A percentile compares a stretch with the other conserved stretches of the same genome.
Evolutionary conservation across 805 yeast species (phyloP).

Genomic region (Cyberlindnera petersonii): DNA sequence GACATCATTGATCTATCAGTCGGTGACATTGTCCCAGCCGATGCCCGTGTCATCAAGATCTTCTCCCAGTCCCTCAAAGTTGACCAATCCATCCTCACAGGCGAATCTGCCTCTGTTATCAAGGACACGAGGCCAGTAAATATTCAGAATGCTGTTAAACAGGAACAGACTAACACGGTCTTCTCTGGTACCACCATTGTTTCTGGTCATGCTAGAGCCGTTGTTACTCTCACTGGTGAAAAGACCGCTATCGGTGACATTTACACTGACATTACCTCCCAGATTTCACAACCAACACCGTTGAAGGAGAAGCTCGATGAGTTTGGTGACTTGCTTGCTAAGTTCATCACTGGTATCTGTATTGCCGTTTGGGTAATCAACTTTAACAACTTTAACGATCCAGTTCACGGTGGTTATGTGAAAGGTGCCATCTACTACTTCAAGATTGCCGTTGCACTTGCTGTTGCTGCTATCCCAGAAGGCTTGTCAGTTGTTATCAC

Average conservation of each 20-base stretch:
- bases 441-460: conserved; percentile 46
- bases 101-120: conserved; percentile 42
- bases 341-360: conserved; percentile 43
- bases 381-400: conserved; percentile 37
- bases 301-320: conserved; percentile 35
- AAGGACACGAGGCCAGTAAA: conserved; percentile 27
- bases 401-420: conserved; percentile 40
- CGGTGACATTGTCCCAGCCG: conserved; percentile 47
- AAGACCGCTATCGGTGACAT: conserved; percentile 47
- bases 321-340: conserved; percentile 38
- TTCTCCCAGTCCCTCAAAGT: conserved; percentile 38
- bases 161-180: conserved; percentile 39
- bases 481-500: conserved; percentile 51
- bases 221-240: conserved; percentile 45
- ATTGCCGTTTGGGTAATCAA: conserved; percentile 44
- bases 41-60: conserved; percentile 38
- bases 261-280: conserved; percentile 40
- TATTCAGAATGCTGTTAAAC: conserved; percentile 34
- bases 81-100: conserved; percentile 47
- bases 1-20: conserved; percentile 38
- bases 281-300: conserved; percentile 36
- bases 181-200: conserved; percentile 45
- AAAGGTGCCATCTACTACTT: conserved; percentile 47
- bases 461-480: conserved; percentile 53
- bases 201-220: conserved; percentile 41